Evolutionary conservation across 1,139 yeast species (phyloP), one percentile per base, ranked within the genome.

Genomic region (Oligophagozyma castellii): DNA sequence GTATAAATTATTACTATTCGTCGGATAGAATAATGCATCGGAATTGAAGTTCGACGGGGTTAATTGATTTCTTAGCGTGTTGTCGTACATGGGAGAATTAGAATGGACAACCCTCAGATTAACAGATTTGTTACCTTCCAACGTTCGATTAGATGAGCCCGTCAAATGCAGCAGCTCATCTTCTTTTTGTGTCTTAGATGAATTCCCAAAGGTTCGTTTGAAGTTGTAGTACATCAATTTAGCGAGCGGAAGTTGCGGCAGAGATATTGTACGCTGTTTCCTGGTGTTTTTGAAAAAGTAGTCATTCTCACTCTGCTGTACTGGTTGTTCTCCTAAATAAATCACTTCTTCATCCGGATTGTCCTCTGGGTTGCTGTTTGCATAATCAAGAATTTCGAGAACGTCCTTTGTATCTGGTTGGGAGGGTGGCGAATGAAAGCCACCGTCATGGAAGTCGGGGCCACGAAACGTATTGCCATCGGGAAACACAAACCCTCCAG

Each of bases 191-290:
- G 38, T 38, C 20, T 7, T 7, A 7, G 20, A 18, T 8, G 12
- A 6, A 5, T 12, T 19, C 14, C 5, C 10, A 8, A n/a, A 8
- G 14, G 11, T 24, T 6, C 14, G 18, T 4, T 21, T 24, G 14
- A 24, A 26, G 16, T 32, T 31, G 20, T 40, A 38, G 33, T 48
- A 50, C 4, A 38, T 24, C 16, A 51, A 34, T 28, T 39, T 43
- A 4, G 51, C 42, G 23, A 45, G 69, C 0, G 84, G 78, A 26
- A 76, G 54, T 46, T 77, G 89, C 1, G 89, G 86, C 29, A 76
- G 54, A 0, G 84, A 74, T 38, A 70, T 71, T 0, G 83, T 75
- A 40, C 84, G 56, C 46, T 70, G 73, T 42, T 72, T 72, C 46
- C 58, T 58, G 25, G 44, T 18, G 8, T 18, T 10, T 7, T 10